These are phyloP conservation scores for Chytridium lagenaria DNA, from an alignment of 371 early-diverging fungal species.

Conservation along the genomic window DNA sequence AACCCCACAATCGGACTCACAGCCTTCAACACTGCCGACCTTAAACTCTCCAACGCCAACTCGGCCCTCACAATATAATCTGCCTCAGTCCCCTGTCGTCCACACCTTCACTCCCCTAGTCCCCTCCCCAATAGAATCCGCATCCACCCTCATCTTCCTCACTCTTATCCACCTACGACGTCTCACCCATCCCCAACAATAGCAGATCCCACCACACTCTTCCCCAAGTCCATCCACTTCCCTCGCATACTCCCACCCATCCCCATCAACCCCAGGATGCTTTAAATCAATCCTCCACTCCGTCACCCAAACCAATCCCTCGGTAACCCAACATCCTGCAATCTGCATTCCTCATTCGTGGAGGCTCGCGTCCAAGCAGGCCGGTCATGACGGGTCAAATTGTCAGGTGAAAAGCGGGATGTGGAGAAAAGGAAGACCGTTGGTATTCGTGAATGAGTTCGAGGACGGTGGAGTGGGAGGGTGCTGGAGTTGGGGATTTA, in stretches of 20 bases:
- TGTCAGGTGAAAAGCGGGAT: conserved; percentile 41
- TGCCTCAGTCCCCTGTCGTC: conserved; percentile 12
- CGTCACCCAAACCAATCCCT: conserved; percentile 81
- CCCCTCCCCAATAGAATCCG: too few relatives aligned
- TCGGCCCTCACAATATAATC: conserved; percentile 55
- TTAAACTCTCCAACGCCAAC: neutral
- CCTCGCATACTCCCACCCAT: conserved; percentile 73
- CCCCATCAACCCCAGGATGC: conserved; percentile 65
- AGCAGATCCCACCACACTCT: conserved; percentile 56
- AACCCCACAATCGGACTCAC: conserved; percentile 36
- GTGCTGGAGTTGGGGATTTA: neutral
- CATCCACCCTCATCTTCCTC: conserved; percentile 71
- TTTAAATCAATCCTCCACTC: conserved; percentile 80
- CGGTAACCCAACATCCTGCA: conserved; percentile 14
- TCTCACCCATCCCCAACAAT: conserved; percentile 70
- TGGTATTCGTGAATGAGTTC: conserved; percentile 75
- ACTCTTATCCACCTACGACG: conserved; percentile 81
- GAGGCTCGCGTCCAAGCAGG: conserved; percentile 66
- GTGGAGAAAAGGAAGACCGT: conserved; percentile 59
- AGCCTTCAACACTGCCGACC: neutral
- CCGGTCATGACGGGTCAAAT: conserved; percentile 56
- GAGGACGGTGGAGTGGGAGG: conserved; percentile 65
- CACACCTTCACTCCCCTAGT: too few relatives aligned
- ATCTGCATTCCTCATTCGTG: conserved; percentile 54
- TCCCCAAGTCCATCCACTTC: conserved; percentile 46